phyloP scores from a whole-genome alignment of 805 yeast species.

The Candida loeiensis region DNA sequence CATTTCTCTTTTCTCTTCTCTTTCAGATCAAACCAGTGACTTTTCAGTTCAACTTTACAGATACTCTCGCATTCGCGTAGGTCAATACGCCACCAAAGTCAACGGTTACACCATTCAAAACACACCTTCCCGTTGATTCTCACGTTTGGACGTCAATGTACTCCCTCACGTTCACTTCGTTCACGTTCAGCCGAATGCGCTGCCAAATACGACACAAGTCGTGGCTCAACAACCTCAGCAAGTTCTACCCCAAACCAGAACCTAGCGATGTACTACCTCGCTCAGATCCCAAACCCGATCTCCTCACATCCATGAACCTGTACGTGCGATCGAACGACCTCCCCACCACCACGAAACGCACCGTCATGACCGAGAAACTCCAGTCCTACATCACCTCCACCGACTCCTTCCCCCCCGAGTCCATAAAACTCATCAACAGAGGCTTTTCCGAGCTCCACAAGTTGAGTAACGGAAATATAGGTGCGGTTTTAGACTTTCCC shows the following conservation, averaged over 20 bases:
- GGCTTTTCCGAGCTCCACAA: slow-evolving; percentile 18
- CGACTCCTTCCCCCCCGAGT: slow-evolving; percentile 7
- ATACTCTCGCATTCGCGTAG: no score
- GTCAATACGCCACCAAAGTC: no score
- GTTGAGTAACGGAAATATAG: slow-evolving; percentile 11
- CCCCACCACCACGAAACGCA: slow-evolving; percentile 16
- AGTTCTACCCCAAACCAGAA: slow-evolving; percentile 2
- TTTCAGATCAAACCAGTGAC: no score
- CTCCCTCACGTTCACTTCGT: no score
- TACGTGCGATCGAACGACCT: slow-evolving; percentile 26
- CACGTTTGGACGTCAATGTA: no score
- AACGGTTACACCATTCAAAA: no score
- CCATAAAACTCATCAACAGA: slow-evolving; percentile 19
- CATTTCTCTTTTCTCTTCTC: no score
- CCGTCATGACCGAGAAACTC: slow-evolving; percentile 19
- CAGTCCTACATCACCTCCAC: slow-evolving; percentile 14
- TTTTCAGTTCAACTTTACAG: no score
- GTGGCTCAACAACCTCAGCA: slow-evolving; percentile 6
- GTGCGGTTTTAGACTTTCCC: slow-evolving; percentile 2
- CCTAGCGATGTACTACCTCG: no score
- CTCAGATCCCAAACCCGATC: slow-evolving; percentile 1
- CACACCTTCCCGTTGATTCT: no score
- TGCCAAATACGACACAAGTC: slow-evolving; percentile 1
- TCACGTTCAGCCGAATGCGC: no score
- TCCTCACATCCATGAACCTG: slow-evolving; percentile 20